Conservation (phyloP, 1,139 yeast genomes). For the Lodderomyces theae region DNA sequence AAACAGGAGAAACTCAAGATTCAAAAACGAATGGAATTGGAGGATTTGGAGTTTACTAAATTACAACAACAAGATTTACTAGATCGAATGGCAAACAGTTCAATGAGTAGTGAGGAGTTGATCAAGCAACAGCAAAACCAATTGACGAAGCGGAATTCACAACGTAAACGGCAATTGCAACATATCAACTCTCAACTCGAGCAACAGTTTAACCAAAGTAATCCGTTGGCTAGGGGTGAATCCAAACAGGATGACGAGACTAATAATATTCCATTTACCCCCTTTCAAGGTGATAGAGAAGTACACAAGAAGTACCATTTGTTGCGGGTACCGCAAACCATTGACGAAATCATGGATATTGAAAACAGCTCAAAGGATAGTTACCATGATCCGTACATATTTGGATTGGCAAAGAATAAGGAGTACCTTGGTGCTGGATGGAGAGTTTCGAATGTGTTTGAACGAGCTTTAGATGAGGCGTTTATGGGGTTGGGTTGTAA, state of each 20-base stretch:
- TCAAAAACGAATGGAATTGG: constrained; percentile 70
- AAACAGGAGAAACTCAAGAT: constrained; percentile 58
- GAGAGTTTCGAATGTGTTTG: constrained; percentile 64
- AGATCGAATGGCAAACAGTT: constrained; percentile 58
- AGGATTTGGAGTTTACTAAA: constrained; percentile 56
- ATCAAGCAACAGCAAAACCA: constrained; percentile 39
- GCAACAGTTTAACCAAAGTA: constrained; percentile 17
- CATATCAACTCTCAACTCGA: constrained; percentile 55
- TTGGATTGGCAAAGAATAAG: constrained; percentile 57
- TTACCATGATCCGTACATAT: constrained; percentile 46
- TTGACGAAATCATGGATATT: constrained; percentile 40
- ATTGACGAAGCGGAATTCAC: constrained; percentile 59
- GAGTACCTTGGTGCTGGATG: constrained; percentile 87
- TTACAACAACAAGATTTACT: constrained; percentile 67
- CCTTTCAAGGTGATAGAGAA: constrained; percentile 88
- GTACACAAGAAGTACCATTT: constrained; percentile 36
- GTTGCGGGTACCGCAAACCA: constrained; percentile 24
- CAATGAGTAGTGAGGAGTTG: constrained; percentile 52
- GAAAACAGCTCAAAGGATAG: constrained; percentile 54
- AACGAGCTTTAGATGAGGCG: constrained; percentile 81
- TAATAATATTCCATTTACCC: constrained; percentile 74
- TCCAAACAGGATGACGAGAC: constrained; percentile 20
- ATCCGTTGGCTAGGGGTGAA: constrained; percentile 20
- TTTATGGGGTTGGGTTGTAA: constrained; percentile 86
- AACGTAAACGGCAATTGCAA: constrained; percentile 65